These are phyloP conservation scores for Vaccinium myrtillus DNA, from an alignment of 148 eudicot genomes.

Conservation along the genomic window DNA sequence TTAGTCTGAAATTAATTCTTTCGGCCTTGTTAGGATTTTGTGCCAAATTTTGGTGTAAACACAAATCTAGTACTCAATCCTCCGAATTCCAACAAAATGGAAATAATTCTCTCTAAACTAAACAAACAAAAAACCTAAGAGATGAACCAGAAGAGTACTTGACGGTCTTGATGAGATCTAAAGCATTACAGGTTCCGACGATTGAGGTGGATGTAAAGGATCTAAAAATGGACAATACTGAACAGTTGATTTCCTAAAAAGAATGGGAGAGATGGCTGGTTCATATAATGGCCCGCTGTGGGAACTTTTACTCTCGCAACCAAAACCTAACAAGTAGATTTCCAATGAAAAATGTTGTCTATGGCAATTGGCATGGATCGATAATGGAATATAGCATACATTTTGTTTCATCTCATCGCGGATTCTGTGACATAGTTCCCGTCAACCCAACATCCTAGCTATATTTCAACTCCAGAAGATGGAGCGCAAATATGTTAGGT, in stretches of 20 bases:
- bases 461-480: not conserved
- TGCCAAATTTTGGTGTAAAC: too few relatives aligned
- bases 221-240: not conserved
- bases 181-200: not conserved
- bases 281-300: too few relatives aligned
- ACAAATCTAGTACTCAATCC: too few relatives aligned
- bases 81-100: too few relatives aligned
- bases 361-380: not conserved
- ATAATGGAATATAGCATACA: not conserved
- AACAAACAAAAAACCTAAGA: not conserved
- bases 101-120: too few relatives aligned
- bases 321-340: not conserved
- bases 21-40: too few relatives aligned
- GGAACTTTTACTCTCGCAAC: not conserved
- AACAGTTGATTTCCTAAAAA: not conserved
- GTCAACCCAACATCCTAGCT: too few relatives aligned
- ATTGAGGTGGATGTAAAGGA: not conserved
- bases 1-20: too few relatives aligned
- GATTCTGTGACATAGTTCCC: too few relatives aligned
- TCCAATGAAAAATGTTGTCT: not conserved
- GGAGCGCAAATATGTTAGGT: too few relatives aligned
- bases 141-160: not conserved
- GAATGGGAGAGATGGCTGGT: not conserved
- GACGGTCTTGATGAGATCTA: not conserved
- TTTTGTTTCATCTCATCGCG: not conserved